Base-by-base conservation (phyloP, 768 basidiomycete species). In the Chalciporus piperatus region DNA sequence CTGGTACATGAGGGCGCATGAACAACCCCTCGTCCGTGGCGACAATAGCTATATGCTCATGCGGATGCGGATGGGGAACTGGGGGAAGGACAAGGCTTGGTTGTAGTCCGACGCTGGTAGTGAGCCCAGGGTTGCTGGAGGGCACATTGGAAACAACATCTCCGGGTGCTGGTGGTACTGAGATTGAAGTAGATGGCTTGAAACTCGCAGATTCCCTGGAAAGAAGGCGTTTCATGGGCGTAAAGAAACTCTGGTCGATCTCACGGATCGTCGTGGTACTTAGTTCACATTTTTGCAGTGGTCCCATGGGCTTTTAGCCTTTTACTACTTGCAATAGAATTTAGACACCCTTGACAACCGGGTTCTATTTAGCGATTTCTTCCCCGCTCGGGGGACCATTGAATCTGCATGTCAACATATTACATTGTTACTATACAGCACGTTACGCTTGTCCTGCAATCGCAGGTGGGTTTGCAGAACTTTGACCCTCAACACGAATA, bases 41-140 rank as follows among this genome's bases (percentile, higher is more conserved):
- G 37, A 84, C 62, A 28, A 92, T 55, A n/a, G 79, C 79, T 38
- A 93, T 80, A 54, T 82, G 75, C 41, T 84, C 81, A 62, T 90
- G 72, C 7, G 89, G 87, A 58, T 78, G 80, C 23, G 88, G 88
- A 64, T 90, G 87, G n/a, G 85, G 85, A 13, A 85, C 68, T 3
- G 89, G 78, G 9, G 89, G 85, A 17, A 88, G 72, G 51, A 79
- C 67, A 53, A 81, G 76, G 68, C 79, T 84, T 3, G 84, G 87
- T 46, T 81, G 83, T n/a, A 88, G 70, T 22, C 55, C 56, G 20
- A 56, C 41, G 3, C 39, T 23, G 7, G 50, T 45, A 44, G 52
- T 54, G 52, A 45, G 44, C 25, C 51, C 54, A 39, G 55, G 54
- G 33, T 44, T 45, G 37, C 7, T 13, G 27, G 28, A 8, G 23